Conservation (phyloP, 2,329 filamentous ascomycete genomes). For the Colletotrichum destructivum region DNA sequence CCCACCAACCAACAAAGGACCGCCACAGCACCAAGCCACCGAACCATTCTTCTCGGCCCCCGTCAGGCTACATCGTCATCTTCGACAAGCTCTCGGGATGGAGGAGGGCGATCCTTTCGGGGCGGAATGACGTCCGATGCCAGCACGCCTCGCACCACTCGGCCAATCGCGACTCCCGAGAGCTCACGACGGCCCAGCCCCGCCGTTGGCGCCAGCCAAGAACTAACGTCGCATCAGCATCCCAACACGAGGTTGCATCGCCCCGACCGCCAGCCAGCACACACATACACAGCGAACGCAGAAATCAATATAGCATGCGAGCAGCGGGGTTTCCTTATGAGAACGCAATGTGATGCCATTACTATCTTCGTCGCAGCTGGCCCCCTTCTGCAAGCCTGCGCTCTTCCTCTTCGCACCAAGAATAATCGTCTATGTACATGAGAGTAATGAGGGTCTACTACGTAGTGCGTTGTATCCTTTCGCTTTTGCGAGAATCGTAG, state of each 20-base stretch:
- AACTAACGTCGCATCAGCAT: conserved; percentile 3
- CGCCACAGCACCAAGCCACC: background rate
- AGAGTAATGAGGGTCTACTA: conserved; percentile 26
- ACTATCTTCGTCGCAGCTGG: background rate
- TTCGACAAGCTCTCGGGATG: too few species aligned
- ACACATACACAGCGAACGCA: background rate
- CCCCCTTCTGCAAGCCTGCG: background rate
- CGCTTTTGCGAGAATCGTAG: background rate
- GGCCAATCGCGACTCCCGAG: background rate
- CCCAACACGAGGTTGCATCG: conserved; percentile 8
- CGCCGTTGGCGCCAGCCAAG: conserved; percentile 4
- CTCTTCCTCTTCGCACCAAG: background rate
- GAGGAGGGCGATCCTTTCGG: background rate
- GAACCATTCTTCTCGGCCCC: background rate
- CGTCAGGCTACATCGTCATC: background rate
- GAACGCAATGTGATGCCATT: background rate
- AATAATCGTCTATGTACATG: conserved; percentile 30
- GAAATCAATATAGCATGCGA: background rate
- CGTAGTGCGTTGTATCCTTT: background rate
- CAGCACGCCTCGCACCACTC: background rate
- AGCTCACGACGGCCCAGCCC: background rate
- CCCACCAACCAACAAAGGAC: background rate
- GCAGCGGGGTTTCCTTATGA: background rate
- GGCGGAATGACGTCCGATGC: background rate
- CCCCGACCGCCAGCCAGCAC: background rate